phyloP scores from a whole-genome alignment of 73 alveolate species.

The Blepharisma stoltei region DNA sequence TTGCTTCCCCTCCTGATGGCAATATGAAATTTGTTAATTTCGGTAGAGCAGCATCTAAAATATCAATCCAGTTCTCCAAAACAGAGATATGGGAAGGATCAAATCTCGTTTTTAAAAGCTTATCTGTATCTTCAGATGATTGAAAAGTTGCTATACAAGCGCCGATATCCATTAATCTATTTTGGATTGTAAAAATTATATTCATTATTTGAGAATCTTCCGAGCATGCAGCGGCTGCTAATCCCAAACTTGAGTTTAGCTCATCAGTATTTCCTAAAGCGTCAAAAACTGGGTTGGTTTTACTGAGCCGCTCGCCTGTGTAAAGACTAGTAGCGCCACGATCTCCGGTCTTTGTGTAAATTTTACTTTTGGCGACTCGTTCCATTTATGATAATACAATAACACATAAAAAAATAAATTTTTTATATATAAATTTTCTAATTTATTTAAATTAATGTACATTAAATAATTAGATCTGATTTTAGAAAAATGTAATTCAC shows the following conservation, averaged over 20 bases:
- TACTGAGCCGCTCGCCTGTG: slow-evolving; percentile 56
- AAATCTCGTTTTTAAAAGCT: slow-evolving; percentile 47
- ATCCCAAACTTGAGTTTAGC: slow-evolving; percentile 60
- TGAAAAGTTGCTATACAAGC: slow-evolving; percentile 66
- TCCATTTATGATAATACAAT: too few species aligned
- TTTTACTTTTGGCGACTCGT: not conserved
- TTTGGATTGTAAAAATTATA: slow-evolving; percentile 35
- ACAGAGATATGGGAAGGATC: slow-evolving; percentile 35
- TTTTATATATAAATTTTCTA: too few species aligned
- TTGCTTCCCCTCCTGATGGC: slow-evolving; percentile 70
- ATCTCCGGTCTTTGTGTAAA: slow-evolving; percentile 69
- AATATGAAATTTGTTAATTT: slow-evolving; percentile 57
- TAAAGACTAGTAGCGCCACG: slow-evolving; percentile 55
- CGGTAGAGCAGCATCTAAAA: slow-evolving; percentile 40
- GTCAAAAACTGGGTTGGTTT: slow-evolving; percentile 46
- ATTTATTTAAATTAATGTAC: too few species aligned
- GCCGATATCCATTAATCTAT: slow-evolving; percentile 64
- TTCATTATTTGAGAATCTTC: not conserved
- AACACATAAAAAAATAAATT: too few species aligned
- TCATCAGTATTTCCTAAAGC: slow-evolving; percentile 60
- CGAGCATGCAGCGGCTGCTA: slow-evolving; percentile 14
- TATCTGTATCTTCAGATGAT: slow-evolving; percentile 37
- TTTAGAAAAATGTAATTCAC: too few species aligned
- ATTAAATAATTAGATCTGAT: too few species aligned
- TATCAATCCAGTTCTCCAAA: slow-evolving; percentile 65